Evolutionary conservation across 2,329 filamentous ascomycete species (phyloP).

Genomic region (Arthrinium phaeospermum): DNA sequence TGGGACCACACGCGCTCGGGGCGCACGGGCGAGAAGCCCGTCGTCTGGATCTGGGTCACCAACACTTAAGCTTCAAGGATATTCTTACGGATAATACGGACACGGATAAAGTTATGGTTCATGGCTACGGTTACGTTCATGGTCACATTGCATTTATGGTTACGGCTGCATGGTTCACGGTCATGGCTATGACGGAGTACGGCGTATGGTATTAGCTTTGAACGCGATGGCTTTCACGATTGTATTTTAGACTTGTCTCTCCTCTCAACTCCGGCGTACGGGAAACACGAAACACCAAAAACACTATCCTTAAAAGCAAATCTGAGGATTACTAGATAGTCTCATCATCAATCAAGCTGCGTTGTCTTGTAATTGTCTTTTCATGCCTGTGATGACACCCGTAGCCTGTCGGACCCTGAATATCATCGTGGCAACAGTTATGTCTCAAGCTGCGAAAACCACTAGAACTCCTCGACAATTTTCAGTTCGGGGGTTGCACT

Average conservation of each 20-base stretch:
- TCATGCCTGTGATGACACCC: too few species aligned
- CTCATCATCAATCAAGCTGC: neutral
- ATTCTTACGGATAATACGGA: too few species aligned
- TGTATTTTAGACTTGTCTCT: neutral
- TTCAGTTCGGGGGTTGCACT: too few species aligned
- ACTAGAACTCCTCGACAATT: too few species aligned
- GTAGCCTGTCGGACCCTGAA: neutral
- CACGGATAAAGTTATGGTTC: neutral
- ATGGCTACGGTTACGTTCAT: neutral
- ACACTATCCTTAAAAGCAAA: neutral
- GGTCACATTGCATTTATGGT: neutral
- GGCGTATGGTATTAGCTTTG: neutral
- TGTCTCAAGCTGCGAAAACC: too few species aligned
- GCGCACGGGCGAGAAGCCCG: conserved; percentile 52
- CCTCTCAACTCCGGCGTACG: neutral
- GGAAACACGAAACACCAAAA: neutral
- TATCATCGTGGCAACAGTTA: too few species aligned
- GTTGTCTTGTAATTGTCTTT: neutral
- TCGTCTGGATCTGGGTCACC: conserved; percentile 66
- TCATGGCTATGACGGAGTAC: neutral
- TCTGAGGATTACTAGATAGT: neutral
- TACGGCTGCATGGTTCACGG: neutral
- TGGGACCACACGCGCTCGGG: conserved; percentile 62
- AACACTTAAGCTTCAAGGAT: conserved; percentile 51
- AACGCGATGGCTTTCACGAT: neutral